Percentiles rank a stretch among this genome's conserved stretches.
Conservation (phyloP, 192 early-diverging fungal species). For the Rhizophagus sp. region DNA sequence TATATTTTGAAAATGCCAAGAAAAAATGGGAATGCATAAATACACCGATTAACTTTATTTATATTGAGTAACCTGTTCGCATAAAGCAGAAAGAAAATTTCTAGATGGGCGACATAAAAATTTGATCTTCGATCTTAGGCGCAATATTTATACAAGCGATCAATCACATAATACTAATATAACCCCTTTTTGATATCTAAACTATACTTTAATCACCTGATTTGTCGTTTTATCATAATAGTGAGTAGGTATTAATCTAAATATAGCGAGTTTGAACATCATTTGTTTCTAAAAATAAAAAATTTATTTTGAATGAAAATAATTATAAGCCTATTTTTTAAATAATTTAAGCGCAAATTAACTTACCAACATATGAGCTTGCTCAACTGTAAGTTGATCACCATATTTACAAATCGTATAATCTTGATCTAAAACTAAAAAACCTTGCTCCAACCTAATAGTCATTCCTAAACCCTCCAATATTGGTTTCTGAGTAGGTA, state of each 20-base stretch:
- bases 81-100: too few relatives aligned
- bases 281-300: background rate
- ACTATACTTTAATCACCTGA: background rate
- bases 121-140: too few relatives aligned
- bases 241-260: background rate
- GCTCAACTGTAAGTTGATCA: background rate
- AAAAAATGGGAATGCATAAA: too few relatives aligned
- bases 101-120: too few relatives aligned
- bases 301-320: too few relatives aligned
- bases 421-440: background rate
- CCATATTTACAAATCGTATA: slow-evolving; percentile 1
- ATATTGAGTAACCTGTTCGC: too few relatives aligned
- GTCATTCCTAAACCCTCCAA: background rate
- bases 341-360: background rate
- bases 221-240: background rate
- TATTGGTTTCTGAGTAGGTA: background rate
- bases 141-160: too few relatives aligned
- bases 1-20: too few relatives aligned
- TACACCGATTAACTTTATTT: too few relatives aligned
- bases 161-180: too few relatives aligned
- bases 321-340: background rate
- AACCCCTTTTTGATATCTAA: too few relatives aligned
- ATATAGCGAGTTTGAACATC: background rate
- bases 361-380: slow-evolving; percentile 1
- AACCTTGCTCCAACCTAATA: background rate